Evolutionary conservation across 164 flowering plant genomes (phyloP).

Genomic region (Umbellularia californica): DNA sequence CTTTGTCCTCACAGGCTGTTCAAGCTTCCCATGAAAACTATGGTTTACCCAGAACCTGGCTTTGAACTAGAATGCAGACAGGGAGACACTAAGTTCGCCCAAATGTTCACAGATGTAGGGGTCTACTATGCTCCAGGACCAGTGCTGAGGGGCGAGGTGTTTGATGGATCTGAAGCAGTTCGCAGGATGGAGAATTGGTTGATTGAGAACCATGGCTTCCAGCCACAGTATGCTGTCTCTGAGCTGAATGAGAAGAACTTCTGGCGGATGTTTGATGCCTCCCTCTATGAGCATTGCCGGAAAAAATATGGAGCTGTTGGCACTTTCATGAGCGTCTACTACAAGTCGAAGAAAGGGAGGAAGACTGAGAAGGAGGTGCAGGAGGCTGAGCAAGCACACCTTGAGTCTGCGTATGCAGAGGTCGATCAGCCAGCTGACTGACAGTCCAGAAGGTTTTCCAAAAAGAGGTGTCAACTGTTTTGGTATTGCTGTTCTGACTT

Average conservation of each 20-base stretch:
- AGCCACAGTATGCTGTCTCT: slow-evolving; percentile 96
- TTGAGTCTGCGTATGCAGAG: slow-evolving; percentile 76
- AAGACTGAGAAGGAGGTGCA: slow-evolving; percentile 98
- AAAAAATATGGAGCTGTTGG: slow-evolving; percentile 91
- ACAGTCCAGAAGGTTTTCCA: not conserved
- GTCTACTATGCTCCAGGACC: slow-evolving; percentile 96
- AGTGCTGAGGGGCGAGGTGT: slow-evolving; percentile 84
- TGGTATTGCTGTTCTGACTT: not conserved
- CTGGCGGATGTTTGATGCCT: slow-evolving; percentile 98
- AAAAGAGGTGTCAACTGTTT: not conserved
- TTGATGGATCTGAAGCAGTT: slow-evolving; percentile 89
- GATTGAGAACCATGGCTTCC: slow-evolving; percentile 94
- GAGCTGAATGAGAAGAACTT: slow-evolving; percentile 84
- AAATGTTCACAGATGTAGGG: slow-evolving; percentile 97
- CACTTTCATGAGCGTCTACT: slow-evolving; percentile 95
- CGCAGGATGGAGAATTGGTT: slow-evolving; percentile 83
- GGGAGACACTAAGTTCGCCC: slow-evolving; percentile 87
- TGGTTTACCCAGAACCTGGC: slow-evolving; percentile 91
- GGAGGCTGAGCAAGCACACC: slow-evolving; percentile 85
- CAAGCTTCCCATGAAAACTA: slow-evolving; percentile 81
- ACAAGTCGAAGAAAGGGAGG: slow-evolving; percentile 94
- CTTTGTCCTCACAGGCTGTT: slow-evolving; percentile 91
- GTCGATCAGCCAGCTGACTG: slow-evolving; percentile 26
- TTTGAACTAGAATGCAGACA: slow-evolving; percentile 75
- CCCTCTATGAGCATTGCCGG: slow-evolving; percentile 74